Evolutionary conservation across 371 early-diverging fungal genomes (phyloP), one percentile per base, ranked within the genome.

Genomic region (Blakeslea trispora): DNA sequence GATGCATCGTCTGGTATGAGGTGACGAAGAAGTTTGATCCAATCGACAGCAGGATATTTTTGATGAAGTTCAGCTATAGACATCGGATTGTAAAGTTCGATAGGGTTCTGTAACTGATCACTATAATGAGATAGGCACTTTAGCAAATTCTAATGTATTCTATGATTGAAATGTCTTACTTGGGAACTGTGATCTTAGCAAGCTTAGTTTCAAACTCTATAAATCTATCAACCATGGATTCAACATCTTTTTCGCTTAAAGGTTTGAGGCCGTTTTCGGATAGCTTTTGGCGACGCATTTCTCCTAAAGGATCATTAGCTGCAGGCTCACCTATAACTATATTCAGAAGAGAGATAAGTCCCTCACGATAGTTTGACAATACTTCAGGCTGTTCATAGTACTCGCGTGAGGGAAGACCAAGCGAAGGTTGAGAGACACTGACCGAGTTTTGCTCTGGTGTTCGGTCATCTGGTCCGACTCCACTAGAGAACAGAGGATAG

Each of bases 391-490:
- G 76, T 11, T 59, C 50, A 48, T 83, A 84, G 45, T 84, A 83
- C 44, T 82, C 79, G 37, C 79, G 80, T 23, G 83, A 74, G 19
- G 85, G 82, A 31, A 82, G 57, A 6, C 75, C 68, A 9, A 82
- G 55, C 0, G 66, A 71, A 13, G 70, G 64, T 56, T 84, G 84
- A 9, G 35, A 43, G 1, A 86, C 28, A 24, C 41, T 54, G 23
- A 85, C 60, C 5, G 61, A 47, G 45, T 74, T 64, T 6, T 34
- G 23, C 3, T 67, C 64, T 14, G 85, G 84, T 24, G 75, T 48
- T 24, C 72, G 71, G 41, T 64, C 64, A 57, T 85, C 84, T 0
- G 67, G 32, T 5, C 57, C 68, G 5, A 81, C 69, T 0, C 40
- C 55, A 37, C 79, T 50, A 7, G 54, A 61, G n/a, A 68, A 46